Evolutionary conservation across 2,329 filamentous ascomycete species (phyloP), one percentile per base, ranked within the genome.

Genomic region (Diaporthe citrichinensis): DNA sequence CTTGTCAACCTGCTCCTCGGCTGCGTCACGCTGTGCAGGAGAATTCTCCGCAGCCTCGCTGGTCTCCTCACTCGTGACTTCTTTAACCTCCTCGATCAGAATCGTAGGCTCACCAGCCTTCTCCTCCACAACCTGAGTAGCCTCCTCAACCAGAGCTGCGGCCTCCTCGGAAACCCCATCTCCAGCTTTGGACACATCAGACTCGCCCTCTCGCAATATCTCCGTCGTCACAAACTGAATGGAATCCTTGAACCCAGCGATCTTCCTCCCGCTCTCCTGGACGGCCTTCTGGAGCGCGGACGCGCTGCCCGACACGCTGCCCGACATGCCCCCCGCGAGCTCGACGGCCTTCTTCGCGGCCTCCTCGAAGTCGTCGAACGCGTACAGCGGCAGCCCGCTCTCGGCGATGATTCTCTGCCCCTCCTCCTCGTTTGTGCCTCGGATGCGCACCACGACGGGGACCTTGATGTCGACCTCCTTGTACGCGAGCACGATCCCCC

Each of bases 391-490:
- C 79, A 96, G 84, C 1, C 91, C 91, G 80, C 93, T 94, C 80
- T 93, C 88, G 1, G 87, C 87, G 81, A 96, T 92, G 85, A 95
- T 90, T 81, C 86, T 88, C 86, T 93, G 92, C 10, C 93, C 94
- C 77, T 90, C 86, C 79, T 89, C 88, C 84, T 96, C 94, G 79
- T 94, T 94, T 20, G 94, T 95, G 10, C 94, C 94, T 76, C 93
- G 87, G 77, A 96, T 88, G 78, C 94, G 88, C 41, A 96, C 94
- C n/a, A 96, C 93, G 0, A 96, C 92, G 0, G 94, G 94, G 2
- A 94, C 87, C n/a, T 83, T 84, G 79, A 93, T 88, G 12, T 90
- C 85, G 72, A 95, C 82, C 80, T 95, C 92, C 77, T 89, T 87
- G 81, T 95, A 95, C 1, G 94, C 94, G 78, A 94, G 80, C 36